A percentile compares a stretch with the other conserved stretches of the same genome.
Conservation (phyloP, 768 basidiomycete genomes). For the Lactarius evosmus region DNA sequence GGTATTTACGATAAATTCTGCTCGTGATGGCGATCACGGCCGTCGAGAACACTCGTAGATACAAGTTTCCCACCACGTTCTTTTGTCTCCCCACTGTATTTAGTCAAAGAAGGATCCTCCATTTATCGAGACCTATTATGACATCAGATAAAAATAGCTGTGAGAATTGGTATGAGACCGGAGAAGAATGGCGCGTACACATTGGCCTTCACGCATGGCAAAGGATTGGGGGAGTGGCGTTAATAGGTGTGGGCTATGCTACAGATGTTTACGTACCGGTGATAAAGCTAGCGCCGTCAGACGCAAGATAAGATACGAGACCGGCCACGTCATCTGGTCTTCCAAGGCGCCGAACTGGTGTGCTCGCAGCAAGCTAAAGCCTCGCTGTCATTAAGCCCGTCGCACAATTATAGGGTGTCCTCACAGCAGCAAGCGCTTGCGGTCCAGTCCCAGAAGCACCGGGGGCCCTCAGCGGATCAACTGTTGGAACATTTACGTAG, state of each 20-base stretch:
- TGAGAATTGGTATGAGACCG: not conserved
- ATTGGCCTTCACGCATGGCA: slow-evolving; percentile 12
- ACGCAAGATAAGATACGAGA: slow-evolving; percentile 27
- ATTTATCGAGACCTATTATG: slow-evolving; percentile 12
- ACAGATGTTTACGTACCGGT: slow-evolving; percentile 22
- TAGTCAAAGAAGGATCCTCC: slow-evolving; percentile 13
- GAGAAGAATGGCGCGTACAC: not conserved
- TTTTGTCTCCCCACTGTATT: not conserved
- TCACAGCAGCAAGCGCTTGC: not conserved
- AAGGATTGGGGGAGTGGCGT: not conserved
- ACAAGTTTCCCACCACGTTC: too few relatives aligned
- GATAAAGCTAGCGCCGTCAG: slow-evolving; percentile 26
- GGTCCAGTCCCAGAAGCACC: not conserved
- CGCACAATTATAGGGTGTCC: not conserved
- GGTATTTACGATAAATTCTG: too few relatives aligned
- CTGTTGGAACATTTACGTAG: not conserved
- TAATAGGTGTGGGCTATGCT: not conserved
- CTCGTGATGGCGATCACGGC: too few relatives aligned
- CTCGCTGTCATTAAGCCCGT: not conserved
- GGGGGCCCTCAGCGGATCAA: not conserved
- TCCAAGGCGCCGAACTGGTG: slow-evolving; percentile 11
- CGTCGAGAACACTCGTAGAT: too few relatives aligned
- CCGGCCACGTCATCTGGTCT: slow-evolving; percentile 25
- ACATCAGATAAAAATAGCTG: not conserved
- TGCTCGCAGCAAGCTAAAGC: not conserved